Evolutionary conservation across 352 stramenopile species (phyloP), one percentile per base, ranked within the genome.

Genomic region (Globisporangium cederbergense): DNA sequence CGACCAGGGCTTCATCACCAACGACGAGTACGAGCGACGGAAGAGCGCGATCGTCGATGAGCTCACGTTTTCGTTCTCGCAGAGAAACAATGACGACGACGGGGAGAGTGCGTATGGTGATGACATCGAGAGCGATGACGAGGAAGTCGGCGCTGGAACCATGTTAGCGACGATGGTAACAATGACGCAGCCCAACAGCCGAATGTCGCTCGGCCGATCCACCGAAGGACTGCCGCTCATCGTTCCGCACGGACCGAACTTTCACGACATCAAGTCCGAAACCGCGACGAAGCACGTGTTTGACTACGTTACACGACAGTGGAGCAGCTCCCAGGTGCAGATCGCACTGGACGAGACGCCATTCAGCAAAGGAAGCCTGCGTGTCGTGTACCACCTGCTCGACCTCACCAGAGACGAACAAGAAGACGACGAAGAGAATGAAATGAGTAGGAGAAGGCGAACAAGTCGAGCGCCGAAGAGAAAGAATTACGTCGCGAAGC

Each of bases 301-400:
- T 58, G 77, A 93, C 64, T 93, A 93, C 50, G 76, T 75, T 2
- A 88, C 76, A 1, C 78, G 86, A 0, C 77, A 90, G 62, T 95
- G 86, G 86, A 86, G 68, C 63, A 90, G 73, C 38, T 77, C 62
- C 1, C 73, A 90, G 28, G 84, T 96, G 45, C 86, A 74, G 43
- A 77, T 95, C 11, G 76, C 82, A 47, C 68, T 93, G 36, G 88
- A 96, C 60, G 86, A 93, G 64, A 89, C 80, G 1, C 85, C 84
- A 10, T 93, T 93, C 69, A 89, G 77, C 58, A 93, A 93, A 60
- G 87, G 84, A 47, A 91, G 83, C 65, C 68, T 93, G 6, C 83
- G 87, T 14, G 77, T 93, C 38, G 84, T 94, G 46, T 92, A 93
- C 61, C 87, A 95, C 53, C 73, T 93, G 46, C 83, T 90, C 54